Evolutionary conservation across 148 eudicot genomes (phyloP).

Genomic region (Rhododendron henanense): DNA sequence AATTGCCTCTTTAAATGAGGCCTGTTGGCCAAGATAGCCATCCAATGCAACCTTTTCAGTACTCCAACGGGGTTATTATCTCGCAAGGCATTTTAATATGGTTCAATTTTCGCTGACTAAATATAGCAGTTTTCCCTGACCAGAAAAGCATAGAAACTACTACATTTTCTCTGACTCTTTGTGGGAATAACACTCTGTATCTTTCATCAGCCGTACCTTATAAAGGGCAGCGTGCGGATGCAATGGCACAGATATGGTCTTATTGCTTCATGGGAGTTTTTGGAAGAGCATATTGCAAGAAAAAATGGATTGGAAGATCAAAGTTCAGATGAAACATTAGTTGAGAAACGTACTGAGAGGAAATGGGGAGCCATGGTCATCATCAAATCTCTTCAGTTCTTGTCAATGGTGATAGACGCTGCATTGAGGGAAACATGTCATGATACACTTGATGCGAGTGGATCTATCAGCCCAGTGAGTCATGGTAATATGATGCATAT

Average conservation of each 20-base stretch:
- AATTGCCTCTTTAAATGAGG: background rate
- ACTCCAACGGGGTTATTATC: background rate
- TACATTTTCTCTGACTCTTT: background rate
- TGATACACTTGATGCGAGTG: slow-evolving; percentile 34
- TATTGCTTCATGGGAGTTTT: slow-evolving; percentile 92
- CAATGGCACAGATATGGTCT: slow-evolving; percentile 97
- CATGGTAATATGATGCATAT: slow-evolving; percentile 91
- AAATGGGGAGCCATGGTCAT: slow-evolving; percentile 99
- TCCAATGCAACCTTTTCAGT: background rate
- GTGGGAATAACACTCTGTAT: background rate
- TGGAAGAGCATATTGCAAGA: slow-evolving; percentile 73
- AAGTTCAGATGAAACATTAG: slow-evolving; percentile 28
- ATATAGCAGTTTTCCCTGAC: background rate
- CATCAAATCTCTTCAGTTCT: slow-evolving; percentile 79
- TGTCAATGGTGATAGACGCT: slow-evolving; percentile 66
- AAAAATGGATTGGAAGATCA: slow-evolving; percentile 33
- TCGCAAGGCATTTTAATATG: background rate
- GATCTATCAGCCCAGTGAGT: slow-evolving; percentile 30
- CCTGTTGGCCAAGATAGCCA: background rate
- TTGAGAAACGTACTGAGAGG: slow-evolving; percentile 64
- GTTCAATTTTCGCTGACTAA: background rate
- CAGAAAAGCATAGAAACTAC: background rate
- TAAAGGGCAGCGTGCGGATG: slow-evolving; percentile 96
- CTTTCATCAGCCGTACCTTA: slow-evolving; percentile 79
- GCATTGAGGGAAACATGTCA: slow-evolving; percentile 74